Evolutionary conservation across 169 alveolate species (phyloP).

Genomic region (Amoebophrya sp.): DNA sequence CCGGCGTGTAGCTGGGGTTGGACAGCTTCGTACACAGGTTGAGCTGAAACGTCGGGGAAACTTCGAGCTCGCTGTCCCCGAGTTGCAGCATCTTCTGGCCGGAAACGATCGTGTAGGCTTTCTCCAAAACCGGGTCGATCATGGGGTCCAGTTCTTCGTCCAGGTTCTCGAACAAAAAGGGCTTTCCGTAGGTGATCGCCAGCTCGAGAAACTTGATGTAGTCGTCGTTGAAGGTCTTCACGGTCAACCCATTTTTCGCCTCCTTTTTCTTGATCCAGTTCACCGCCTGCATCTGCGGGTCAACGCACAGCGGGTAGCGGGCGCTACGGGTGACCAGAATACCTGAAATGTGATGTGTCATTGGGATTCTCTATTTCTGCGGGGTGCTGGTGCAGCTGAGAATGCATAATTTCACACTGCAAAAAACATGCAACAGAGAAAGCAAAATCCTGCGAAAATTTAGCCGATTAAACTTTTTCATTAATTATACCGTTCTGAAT

Average conservation of each 20-base stretch:
- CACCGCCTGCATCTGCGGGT: conserved; percentile 83
- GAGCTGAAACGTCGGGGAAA: conserved; percentile 66
- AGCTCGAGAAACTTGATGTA: conserved; percentile 80
- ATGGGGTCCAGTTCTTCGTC: conserved; percentile 90
- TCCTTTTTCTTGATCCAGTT: conserved; percentile 75
- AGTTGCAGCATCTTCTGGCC: conserved; percentile 67
- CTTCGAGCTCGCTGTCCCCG: conserved; percentile 61
- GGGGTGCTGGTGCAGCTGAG: too few relatives aligned
- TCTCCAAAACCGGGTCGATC: conserved; percentile 84
- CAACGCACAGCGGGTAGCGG: conserved; percentile 87
- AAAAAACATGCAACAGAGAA: neutral
- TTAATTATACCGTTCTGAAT: conserved; percentile 80
- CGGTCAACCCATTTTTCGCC: conserved; percentile 66
- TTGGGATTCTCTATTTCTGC: too few relatives aligned
- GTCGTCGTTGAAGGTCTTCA: conserved; percentile 72
- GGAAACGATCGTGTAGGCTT: conserved; percentile 64
- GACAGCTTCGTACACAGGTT: conserved; percentile 84
- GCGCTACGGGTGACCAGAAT: conserved; percentile 77
- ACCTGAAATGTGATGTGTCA: too few relatives aligned
- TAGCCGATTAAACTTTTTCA: too few relatives aligned
- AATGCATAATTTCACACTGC: neutral
- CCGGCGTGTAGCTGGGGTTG: conserved; percentile 87
- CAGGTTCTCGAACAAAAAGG: conserved; percentile 78
- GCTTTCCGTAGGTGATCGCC: conserved; percentile 78
- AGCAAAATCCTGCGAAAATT: too few relatives aligned